Evolutionary conservation across 257 asterid species (phyloP).

Genomic region (Paraleonurus japonicus): DNA sequence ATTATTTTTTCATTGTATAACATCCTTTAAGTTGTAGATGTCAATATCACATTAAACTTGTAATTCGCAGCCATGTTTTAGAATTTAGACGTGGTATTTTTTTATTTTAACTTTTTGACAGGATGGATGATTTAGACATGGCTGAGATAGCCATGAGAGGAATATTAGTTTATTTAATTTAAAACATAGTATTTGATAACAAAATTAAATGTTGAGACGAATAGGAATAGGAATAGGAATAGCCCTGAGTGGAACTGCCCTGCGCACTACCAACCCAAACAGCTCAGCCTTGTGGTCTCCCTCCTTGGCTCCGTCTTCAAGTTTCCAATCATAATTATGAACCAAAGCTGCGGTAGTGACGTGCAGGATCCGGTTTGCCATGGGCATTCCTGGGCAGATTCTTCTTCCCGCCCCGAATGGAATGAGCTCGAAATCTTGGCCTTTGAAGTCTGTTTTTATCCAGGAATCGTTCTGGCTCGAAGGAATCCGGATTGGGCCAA

Average conservation of each 20-base stretch:
- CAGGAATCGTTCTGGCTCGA: slow-evolving; percentile 20
- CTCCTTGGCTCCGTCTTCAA: background rate
- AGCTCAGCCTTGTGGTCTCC: background rate
- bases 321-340: slow-evolving; percentile 33
- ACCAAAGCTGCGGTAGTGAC: slow-evolving; percentile 24
- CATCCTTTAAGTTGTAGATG: no score
- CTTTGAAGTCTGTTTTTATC: background rate
- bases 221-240: no score
- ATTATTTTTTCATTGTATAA: no score
- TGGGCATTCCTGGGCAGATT: slow-evolving; percentile 27
- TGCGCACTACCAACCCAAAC: slow-evolving; percentile 1
- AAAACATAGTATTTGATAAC: background rate
- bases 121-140: no score
- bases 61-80: no score
- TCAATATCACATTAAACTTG: no score
- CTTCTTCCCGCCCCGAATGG: slow-evolving; percentile 18
- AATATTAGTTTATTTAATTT: no score
- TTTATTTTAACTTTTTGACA: no score
- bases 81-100: no score
- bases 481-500: slow-evolving; percentile 29
- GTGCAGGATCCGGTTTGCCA: slow-evolving; percentile 19
- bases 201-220: background rate
- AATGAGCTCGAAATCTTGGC: slow-evolving; percentile 16
- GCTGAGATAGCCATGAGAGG: no score
- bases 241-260: slow-evolving; percentile 10